phyloP scores from a whole-genome alignment of 345 rosid genomes.

The Aquilaria yunnanensis region DNA sequence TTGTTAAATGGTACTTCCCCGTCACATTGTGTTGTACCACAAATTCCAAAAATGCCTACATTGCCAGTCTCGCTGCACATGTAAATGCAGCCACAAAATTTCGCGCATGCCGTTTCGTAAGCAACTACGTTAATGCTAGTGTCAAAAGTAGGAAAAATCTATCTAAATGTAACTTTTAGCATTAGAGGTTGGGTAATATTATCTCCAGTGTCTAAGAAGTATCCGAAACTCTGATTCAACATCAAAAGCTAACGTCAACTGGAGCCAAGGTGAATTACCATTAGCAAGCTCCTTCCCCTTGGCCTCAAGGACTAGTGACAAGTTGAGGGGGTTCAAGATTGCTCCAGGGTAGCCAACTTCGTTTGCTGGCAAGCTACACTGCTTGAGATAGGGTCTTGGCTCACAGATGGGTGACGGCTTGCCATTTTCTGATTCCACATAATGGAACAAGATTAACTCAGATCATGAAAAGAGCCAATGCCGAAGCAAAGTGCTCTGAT shows the following conservation, averaged over 20 bases:
- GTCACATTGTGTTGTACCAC: slow-evolving; percentile 84
- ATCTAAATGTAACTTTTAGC: too few relatives aligned
- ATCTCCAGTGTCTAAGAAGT: too few relatives aligned
- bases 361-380: slow-evolving; percentile 85
- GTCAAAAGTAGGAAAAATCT: too few relatives aligned
- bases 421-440: slow-evolving; percentile 98
- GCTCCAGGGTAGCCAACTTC: slow-evolving; percentile 91
- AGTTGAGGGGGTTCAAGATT: slow-evolving; percentile 88
- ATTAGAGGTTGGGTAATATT: too few relatives aligned
- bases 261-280: slow-evolving; percentile 30
- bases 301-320: slow-evolving; percentile 75
- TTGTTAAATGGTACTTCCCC: slow-evolving; percentile 88
- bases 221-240: too few relatives aligned
- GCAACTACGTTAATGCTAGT: too few relatives aligned
- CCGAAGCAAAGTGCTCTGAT: slow-evolving; percentile 80
- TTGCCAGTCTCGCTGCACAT: slow-evolving; percentile 77
- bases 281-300: slow-evolving; percentile 95
- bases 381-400: slow-evolving; percentile 98
- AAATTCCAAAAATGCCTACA: slow-evolving; percentile 86
- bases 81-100: not conserved
- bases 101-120: too few relatives aligned
- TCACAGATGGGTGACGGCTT: slow-evolving; percentile 71
- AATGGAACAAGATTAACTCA: slow-evolving; percentile 93
- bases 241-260: not conserved
- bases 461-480: slow-evolving; percentile 84